Evolutionary conservation across 768 basidiomycete genomes (phyloP).

Genomic region (Boletus patriciae): DNA sequence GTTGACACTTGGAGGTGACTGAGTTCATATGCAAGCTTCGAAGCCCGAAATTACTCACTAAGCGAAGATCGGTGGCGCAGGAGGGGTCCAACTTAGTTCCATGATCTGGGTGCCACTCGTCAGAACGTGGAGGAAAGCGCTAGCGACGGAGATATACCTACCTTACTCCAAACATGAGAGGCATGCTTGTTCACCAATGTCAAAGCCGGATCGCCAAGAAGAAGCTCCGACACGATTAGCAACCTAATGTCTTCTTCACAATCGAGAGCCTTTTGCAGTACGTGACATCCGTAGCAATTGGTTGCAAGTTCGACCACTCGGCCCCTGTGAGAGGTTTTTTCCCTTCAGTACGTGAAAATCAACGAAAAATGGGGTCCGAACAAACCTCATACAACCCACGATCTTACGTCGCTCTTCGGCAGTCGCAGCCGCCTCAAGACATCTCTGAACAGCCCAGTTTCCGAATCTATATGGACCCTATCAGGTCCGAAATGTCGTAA

Average conservation of each 20-base stretch:
- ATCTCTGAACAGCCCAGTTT: constrained; percentile 89
- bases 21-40: neutral
- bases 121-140: constrained; percentile 1
- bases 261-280: constrained; percentile 85
- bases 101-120: constrained; percentile 59
- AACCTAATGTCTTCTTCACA: constrained; percentile 86
- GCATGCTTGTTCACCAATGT: constrained; percentile 90
- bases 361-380: neutral
- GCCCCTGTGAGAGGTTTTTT: constrained; percentile 45
- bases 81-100: constrained; percentile 86
- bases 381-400: constrained; percentile 81
- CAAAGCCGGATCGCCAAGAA: constrained; percentile 80
- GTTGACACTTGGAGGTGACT: constrained; percentile 59
- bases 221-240: constrained; percentile 80
- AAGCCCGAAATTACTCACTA: constrained; percentile 51
- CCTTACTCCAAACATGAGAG: constrained; percentile 92
- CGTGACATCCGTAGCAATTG: constrained; percentile 88
- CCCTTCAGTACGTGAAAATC: constrained; percentile 9
- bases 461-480: constrained; percentile 59
- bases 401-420: constrained; percentile 77
- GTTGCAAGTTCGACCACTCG: constrained; percentile 84
- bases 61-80: constrained; percentile 85
- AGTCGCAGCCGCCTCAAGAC: constrained; percentile 76
- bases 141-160: constrained; percentile 42
- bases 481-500: constrained; percentile 9